These are phyloP conservation scores for Acacia confusa DNA, from an alignment of 306 rosid species.

Conservation along the genomic window DNA sequence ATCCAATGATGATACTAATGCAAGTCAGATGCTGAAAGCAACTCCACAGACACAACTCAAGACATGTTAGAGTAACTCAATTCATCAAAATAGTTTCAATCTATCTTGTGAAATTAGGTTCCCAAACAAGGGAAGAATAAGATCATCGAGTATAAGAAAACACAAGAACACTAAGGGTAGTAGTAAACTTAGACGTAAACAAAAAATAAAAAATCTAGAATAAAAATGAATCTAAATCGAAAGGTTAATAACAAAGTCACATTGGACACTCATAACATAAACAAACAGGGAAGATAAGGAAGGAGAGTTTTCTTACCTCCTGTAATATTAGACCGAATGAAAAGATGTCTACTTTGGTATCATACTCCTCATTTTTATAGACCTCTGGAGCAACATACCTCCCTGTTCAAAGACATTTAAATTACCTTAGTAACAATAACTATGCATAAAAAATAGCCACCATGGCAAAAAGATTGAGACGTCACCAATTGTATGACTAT, in stretches of 20 bases:
- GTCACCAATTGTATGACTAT: background rate
- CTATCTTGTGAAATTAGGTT: slow-evolving; percentile 10
- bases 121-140: background rate
- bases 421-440: slow-evolving; percentile 23
- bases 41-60: background rate
- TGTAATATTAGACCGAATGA: slow-evolving; percentile 58
- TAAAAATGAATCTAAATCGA: background rate
- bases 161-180: background rate
- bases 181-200: background rate
- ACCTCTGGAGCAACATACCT: slow-evolving; percentile 68
- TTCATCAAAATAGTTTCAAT: background rate
- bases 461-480: slow-evolving; percentile 3
- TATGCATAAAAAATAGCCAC: slow-evolving; percentile 17
- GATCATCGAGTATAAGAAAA: background rate
- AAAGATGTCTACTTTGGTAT: slow-evolving; percentile 53
- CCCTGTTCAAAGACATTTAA: slow-evolving; percentile 39
- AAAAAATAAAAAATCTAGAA: background rate
- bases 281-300: background rate
- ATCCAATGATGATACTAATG: slow-evolving; percentile 3
- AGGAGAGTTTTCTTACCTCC: slow-evolving; percentile 40
- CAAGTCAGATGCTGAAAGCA: slow-evolving; percentile 18
- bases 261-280: background rate
- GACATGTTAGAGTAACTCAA: background rate
- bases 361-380: slow-evolving; percentile 54
- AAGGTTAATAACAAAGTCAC: slow-evolving; percentile 13